These are phyloP conservation scores for Cercospora berteroae DNA, from an alignment of 2,329 filamentous ascomycete species.

Conservation along the genomic window DNA sequence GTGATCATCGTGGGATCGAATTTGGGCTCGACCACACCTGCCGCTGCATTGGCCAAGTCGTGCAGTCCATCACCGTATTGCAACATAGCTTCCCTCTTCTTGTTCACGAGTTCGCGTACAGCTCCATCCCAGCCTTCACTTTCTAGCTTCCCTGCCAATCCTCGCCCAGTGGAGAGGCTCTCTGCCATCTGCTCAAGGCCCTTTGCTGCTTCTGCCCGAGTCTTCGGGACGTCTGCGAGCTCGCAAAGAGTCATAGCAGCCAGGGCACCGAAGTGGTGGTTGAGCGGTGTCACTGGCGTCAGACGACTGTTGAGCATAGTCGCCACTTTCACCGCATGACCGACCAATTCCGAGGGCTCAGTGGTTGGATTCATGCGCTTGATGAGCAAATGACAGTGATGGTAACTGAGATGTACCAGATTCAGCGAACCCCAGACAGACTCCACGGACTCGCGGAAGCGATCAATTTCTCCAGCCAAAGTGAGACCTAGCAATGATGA, in stretches of 20 bases:
- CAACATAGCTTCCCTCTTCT: slow-evolving; percentile 42
- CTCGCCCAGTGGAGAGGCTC: slow-evolving; percentile 46
- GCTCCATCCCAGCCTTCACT: slow-evolving; percentile 58
- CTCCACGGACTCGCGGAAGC: slow-evolving; percentile 65
- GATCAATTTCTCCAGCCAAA: slow-evolving; percentile 60
- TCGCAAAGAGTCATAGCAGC: slow-evolving; percentile 61
- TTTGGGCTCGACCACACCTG: slow-evolving; percentile 26
- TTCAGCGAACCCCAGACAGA: slow-evolving; percentile 52
- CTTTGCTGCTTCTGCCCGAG: slow-evolving; percentile 57
- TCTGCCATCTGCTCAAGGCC: slow-evolving; percentile 59
- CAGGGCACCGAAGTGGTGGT: slow-evolving; percentile 65
- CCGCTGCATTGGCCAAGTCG: slow-evolving; percentile 56
- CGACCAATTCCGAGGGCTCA: slow-evolving; percentile 58
- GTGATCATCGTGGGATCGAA: slow-evolving; percentile 42
- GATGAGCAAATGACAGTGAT: slow-evolving; percentile 65
- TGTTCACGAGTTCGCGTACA: slow-evolving; percentile 52
- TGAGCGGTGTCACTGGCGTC: slow-evolving; percentile 60
- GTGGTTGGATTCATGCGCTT: slow-evolving; percentile 59
- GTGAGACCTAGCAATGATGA: slow-evolving; percentile 50
- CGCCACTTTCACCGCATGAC: slow-evolving; percentile 59
- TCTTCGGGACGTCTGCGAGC: slow-evolving; percentile 55
- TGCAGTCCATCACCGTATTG: slow-evolving; percentile 49
- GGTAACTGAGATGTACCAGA: slow-evolving; percentile 66
- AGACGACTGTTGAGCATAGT: slow-evolving; percentile 57
- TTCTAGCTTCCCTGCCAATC: slow-evolving; percentile 43